phyloP scores from a whole-genome alignment of 495 filamentous ascomycete species.

The Friedmanniomyces endolithicus region DNA sequence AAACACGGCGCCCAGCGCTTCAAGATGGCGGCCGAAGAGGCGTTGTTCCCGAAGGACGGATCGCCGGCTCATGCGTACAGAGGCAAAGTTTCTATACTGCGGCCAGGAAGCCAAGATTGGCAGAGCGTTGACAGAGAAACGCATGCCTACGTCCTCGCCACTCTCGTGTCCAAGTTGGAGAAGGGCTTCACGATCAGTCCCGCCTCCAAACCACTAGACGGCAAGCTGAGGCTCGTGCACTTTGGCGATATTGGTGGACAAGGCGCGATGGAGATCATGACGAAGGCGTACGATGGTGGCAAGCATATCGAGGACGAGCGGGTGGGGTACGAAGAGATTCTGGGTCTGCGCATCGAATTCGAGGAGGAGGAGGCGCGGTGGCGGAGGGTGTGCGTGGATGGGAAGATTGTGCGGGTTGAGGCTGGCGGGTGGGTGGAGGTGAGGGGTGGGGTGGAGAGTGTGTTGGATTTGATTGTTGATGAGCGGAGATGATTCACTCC shows the following conservation, averaged over 20 bases:
- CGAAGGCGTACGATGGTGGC: conserved; percentile 58
- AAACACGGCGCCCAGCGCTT: conserved; percentile 64
- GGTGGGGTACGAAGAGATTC: conserved; percentile 56
- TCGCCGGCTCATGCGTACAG: conserved; percentile 54
- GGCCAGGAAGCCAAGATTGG: conserved; percentile 22
- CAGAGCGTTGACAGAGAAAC: conserved; percentile 29
- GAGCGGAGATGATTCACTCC: background rate
- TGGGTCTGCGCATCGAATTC: conserved; percentile 52
- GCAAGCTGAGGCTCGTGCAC: conserved; percentile 55
- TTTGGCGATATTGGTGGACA: conserved; percentile 53
- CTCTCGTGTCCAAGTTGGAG: conserved; percentile 68
- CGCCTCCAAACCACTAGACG: conserved; percentile 49
- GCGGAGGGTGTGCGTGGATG: conserved; percentile 80
- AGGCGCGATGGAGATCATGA: conserved; percentile 63
- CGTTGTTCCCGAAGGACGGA: conserved; percentile 49
- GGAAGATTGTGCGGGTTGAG: conserved; percentile 63
- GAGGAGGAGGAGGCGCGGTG: conserved; percentile 49
- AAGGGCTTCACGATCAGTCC: conserved; percentile 70
- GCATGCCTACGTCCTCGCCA: conserved; percentile 64
- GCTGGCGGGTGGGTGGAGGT: conserved; percentile 61
- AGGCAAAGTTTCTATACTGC: conserved; percentile 41
- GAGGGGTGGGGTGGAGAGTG: conserved; percentile 28
- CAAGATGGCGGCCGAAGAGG: conserved; percentile 64
- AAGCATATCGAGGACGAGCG: conserved; percentile 48
- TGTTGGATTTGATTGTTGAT: conserved; percentile 7